These are phyloP conservation scores for Phytophthora uliginosa DNA, from an alignment of 352 stramenopile species.

Conservation along the genomic window DNA sequence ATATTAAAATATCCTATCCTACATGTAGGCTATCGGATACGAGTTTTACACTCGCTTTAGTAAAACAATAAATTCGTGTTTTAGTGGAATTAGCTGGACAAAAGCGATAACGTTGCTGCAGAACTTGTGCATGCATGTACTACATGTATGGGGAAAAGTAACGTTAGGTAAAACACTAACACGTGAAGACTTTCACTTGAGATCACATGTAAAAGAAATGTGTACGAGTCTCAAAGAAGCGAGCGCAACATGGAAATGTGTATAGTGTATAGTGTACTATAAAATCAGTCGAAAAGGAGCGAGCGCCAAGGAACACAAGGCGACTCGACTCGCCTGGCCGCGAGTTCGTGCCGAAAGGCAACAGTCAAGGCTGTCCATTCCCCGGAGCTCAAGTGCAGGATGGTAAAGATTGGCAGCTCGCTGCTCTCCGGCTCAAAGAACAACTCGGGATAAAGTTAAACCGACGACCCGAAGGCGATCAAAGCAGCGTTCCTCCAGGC, in stretches of 20 bases:
- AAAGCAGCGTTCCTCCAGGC: neutral
- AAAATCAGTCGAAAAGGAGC: too few relatives aligned
- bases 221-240: neutral
- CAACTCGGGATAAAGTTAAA: neutral
- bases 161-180: neutral
- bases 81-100: too few relatives aligned
- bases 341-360: neutral
- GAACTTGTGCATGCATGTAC: too few relatives aligned
- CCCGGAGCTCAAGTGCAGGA: neutral
- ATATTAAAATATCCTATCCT: too few relatives aligned
- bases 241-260: neutral
- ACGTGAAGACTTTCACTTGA: neutral
- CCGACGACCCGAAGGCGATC: neutral
- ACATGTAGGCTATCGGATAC: too few relatives aligned
- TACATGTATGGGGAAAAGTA: neutral
- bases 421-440: neutral
- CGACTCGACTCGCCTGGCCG: neutral
- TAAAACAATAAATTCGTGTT: too few relatives aligned
- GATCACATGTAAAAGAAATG: neutral
- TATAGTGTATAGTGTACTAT: too few relatives aligned
- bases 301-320: neutral
- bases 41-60: too few relatives aligned
- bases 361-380: neutral
- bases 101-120: too few relatives aligned
- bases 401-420: neutral